Conservation (phyloP, 768 basidiomycete genomes). For the Porpolomopsis calyptriformis region DNA sequence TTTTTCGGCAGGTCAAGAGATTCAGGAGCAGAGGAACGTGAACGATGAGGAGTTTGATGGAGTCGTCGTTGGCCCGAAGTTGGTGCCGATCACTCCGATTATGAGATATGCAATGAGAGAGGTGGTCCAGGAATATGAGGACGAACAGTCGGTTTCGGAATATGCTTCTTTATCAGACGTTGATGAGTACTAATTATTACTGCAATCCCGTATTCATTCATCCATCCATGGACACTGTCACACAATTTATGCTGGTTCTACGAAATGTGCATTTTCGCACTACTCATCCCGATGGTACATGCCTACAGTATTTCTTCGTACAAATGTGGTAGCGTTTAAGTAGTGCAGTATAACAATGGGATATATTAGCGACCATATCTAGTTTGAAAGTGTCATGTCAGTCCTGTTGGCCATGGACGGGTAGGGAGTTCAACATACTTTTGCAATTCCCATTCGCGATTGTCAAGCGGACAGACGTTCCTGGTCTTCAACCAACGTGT, state of each 20-base stretch:
- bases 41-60: constrained; percentile 35
- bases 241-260: too few relatives aligned
- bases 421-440: constrained; percentile 50
- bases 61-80: constrained; percentile 62
- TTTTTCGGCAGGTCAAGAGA: constrained; percentile 16
- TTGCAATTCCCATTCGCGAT: constrained; percentile 94
- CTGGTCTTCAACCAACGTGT: constrained; percentile 98
- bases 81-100: constrained; percentile 70
- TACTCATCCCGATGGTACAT: too few relatives aligned
- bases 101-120: constrained; percentile 79
- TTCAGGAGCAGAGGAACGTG: neutral
- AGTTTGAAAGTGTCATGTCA: neutral
- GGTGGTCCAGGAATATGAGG: constrained; percentile 75
- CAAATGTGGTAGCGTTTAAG: too few relatives aligned
- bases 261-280: too few relatives aligned
- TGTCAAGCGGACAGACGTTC: constrained; percentile 90
- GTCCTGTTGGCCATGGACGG: neutral
- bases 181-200: constrained; percentile 62
- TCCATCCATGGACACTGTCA: too few relatives aligned
- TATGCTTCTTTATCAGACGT: constrained; percentile 72
- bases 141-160: constrained; percentile 63
- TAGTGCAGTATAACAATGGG: neutral
- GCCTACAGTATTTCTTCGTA: too few relatives aligned
- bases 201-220: too few relatives aligned
- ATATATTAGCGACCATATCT: constrained; percentile 32